Percentiles rank a stretch among this genome's conserved stretches.
These are phyloP conservation scores for Soucietia sequanensis DNA, from an alignment of 805 yeast genomes.

Conservation along the genomic window DNA sequence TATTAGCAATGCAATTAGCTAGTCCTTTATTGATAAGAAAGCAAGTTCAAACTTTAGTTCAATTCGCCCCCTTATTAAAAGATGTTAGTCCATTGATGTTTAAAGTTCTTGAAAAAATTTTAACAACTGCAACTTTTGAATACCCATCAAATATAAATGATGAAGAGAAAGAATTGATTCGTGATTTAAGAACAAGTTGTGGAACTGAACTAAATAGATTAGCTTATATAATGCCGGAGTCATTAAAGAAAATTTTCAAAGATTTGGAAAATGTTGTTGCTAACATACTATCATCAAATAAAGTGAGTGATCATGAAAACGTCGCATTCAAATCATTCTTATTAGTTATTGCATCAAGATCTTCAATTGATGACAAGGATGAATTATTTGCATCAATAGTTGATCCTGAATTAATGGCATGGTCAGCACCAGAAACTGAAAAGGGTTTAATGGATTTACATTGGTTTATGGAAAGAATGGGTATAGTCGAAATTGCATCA, in stretches of 20 bases:
- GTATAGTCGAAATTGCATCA: slow-evolving; percentile 89
- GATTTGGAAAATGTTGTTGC: slow-evolving; percentile 83
- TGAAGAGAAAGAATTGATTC: slow-evolving; percentile 73
- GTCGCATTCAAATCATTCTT: slow-evolving; percentile 92
- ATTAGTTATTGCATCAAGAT: slow-evolving; percentile 86
- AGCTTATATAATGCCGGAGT: slow-evolving; percentile 93
- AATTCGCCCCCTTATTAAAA: slow-evolving; percentile 86
- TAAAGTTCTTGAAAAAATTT: slow-evolving; percentile 76
- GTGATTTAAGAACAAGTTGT: slow-evolving; percentile 86
- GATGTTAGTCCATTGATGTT: slow-evolving; percentile 75
- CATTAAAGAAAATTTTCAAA: slow-evolving; percentile 73
- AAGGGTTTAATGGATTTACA: slow-evolving; percentile 86
- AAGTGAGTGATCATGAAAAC: slow-evolving; percentile 84
- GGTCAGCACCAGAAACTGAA: slow-evolving; percentile 91
- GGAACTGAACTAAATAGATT: slow-evolving; percentile 93
- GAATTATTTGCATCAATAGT: slow-evolving; percentile 84
- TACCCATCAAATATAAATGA: slow-evolving; percentile 67
- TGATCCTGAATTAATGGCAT: slow-evolving; percentile 87
- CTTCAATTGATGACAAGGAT: slow-evolving; percentile 68
- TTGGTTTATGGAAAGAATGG: slow-evolving; percentile 98
- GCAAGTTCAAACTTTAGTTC: slow-evolving; percentile 88
- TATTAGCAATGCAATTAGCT: slow-evolving; percentile 70
- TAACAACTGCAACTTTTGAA: slow-evolving; percentile 81
- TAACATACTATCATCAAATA: slow-evolving; percentile 61
- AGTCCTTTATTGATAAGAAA: slow-evolving; percentile 82